Evolutionary conservation across 2,329 filamentous ascomycete species (phyloP), one percentile per base, ranked within the genome.

Genomic region (Neopestalotiopsis clavispora): DNA sequence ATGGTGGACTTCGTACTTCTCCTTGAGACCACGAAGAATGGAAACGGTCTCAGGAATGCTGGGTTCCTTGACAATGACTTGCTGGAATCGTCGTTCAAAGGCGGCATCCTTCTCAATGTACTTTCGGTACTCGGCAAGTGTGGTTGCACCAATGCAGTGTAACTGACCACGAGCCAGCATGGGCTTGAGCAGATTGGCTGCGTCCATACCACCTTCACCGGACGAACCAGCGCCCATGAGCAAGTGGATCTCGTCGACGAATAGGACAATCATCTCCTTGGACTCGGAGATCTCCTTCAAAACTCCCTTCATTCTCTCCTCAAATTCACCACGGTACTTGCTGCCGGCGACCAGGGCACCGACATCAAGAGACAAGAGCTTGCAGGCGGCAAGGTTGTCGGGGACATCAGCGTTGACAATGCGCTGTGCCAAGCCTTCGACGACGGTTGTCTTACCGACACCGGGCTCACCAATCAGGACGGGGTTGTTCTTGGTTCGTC

Each of bases 41-140:
- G 96, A 99, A 71, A 99, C 90, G 14, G 96, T 98, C 83, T 99
- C 96, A 1, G 89, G 81, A 63, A 98, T 91, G 5, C 90, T 87
- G 2, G 96, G 96, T 79, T 99, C 96, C 84, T 98, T 98, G 80
- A 98, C 95, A 59, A 99, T 82, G 52, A 99, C 96, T 81, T 99
- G 96, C 80, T 99, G 96, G 87, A 99, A 99, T 80, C 96, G 93
- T 81, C 96, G 94, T 82, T 99, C 96, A 79, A 99, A 99, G 61
- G 96, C 96, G 60, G 94, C 93, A 76, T 99, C 96, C 83, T 99
- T 99, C 81, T 99, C 96, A 72, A 99, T 97, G 82, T 99, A 98
- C 81, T 99, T 99, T 77, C 96, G 90, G 83, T 99, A 99, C 80
- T 99, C 96, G 71, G 91, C 90, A 69, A 99, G 88, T 1, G 96